Conservation (phyloP, 1,284 basidiomycete genomes). For the Psilocybe mexicana region DNA sequence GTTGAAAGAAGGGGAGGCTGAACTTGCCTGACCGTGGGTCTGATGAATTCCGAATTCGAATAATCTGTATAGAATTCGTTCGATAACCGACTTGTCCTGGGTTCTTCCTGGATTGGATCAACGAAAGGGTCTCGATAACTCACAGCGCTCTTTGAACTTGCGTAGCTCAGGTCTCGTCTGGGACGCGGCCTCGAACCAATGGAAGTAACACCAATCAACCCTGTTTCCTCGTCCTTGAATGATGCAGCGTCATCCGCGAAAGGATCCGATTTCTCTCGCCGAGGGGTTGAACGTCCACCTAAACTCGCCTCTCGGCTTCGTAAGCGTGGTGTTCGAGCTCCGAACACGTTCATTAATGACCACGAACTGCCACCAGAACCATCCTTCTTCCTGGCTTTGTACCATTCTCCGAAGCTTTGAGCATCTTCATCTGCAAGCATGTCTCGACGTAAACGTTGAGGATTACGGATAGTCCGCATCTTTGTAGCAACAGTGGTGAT, state of each 20-base stretch:
- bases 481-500: slow-evolving; percentile 27
- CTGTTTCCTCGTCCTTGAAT: slow-evolving; percentile 35
- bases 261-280: slow-evolving; percentile 54
- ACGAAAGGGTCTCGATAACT: slow-evolving; percentile 59
- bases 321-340: slow-evolving; percentile 28
- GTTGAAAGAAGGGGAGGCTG: slow-evolving; percentile 22
- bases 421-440: slow-evolving; percentile 80
- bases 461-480: slow-evolving; percentile 24
- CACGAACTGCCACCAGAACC: slow-evolving; percentile 46
- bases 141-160: slow-evolving; percentile 33
- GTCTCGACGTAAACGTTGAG: slow-evolving; percentile 47
- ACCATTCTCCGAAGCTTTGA: slow-evolving; percentile 47
- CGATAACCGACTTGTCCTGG: slow-evolving; percentile 11
- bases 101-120: slow-evolving; percentile 44
- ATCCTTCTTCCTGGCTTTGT: slow-evolving; percentile 32
- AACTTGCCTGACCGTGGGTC: slow-evolving; percentile 26
- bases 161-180: slow-evolving; percentile 41
- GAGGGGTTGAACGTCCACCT: slow-evolving; percentile 26
- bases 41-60: slow-evolving; percentile 23
- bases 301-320: slow-evolving; percentile 39
- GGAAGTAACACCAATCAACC: slow-evolving; percentile 27
- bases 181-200: slow-evolving; percentile 30
- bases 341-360: slow-evolving; percentile 57
- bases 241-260: slow-evolving; percentile 48
- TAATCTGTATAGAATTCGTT: slow-evolving; percentile 17